These are phyloP conservation scores for Nasturtium officinale DNA, from an alignment of 345 rosid genomes.

Conservation along the genomic window DNA sequence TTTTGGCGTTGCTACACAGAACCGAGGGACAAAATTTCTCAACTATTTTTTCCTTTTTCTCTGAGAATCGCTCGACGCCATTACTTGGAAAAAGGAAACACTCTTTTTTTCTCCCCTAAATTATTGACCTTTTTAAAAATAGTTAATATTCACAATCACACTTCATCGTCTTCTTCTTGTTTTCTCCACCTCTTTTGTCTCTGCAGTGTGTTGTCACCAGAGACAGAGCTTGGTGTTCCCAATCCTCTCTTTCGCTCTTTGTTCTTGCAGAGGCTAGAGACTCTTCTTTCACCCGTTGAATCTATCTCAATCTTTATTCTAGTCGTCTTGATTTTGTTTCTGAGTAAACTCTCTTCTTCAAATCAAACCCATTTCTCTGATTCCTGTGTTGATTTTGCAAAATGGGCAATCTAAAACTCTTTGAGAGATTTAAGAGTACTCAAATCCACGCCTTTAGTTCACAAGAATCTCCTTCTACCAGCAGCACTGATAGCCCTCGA, in stretches of 20 bases:
- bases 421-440: conserved; percentile 63
- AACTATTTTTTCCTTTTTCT: not conserved
- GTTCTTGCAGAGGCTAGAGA: too few species aligned
- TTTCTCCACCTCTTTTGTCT: not conserved
- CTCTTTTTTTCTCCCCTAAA: conserved; percentile 29
- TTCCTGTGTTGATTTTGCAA: not conserved
- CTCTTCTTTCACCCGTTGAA: too few species aligned
- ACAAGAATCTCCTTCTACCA: conserved; percentile 48
- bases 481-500: conserved; percentile 40
- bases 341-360: not conserved
- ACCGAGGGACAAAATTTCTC: conserved; percentile 8
- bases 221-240: conserved; percentile 15
- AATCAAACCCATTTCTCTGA: not conserved
- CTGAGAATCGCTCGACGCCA: conserved; percentile 10
- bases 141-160: not conserved
- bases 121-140: conserved; percentile 27
- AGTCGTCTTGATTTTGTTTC: too few species aligned
- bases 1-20: not conserved
- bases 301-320: too few species aligned
- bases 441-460: conserved; percentile 70
- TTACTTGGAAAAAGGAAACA: not conserved
- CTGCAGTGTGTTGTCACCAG: conserved; percentile 16
- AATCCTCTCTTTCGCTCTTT: not conserved
- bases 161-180: conserved; percentile 24
- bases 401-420: conserved; percentile 61